Conservation (phyloP, 257 asterid genomes). For the Anisodus acutangulus region DNA sequence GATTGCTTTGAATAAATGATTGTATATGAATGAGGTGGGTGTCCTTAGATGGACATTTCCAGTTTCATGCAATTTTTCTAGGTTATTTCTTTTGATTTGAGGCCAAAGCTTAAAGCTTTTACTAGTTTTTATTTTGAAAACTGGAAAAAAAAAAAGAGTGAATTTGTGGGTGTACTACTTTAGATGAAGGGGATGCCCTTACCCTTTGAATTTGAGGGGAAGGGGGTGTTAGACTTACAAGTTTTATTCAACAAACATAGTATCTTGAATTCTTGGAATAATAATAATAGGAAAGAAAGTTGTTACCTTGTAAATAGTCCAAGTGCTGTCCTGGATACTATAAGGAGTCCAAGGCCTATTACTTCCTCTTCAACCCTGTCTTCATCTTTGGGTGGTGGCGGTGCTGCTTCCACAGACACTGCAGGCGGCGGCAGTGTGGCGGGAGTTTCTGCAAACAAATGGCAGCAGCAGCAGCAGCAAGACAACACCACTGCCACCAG, state of each 20-base stretch:
- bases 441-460: conserved; percentile 79
- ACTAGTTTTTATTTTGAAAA: background rate
- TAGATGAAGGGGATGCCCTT: conserved; percentile 98
- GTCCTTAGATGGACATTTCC: conserved; percentile 30
- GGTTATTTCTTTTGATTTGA: background rate
- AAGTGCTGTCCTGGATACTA: conserved; percentile 81
- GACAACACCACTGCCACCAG: conserved; percentile 77
- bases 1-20: background rate
- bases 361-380: conserved; percentile 86
- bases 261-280: conserved; percentile 33
- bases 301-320: conserved; percentile 40
- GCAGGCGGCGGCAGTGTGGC: conserved; percentile 61
- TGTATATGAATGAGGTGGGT: conserved; percentile 22
- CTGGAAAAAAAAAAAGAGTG: conserved; percentile 42
- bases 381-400: conserved; percentile 61
- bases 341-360: conserved; percentile 66
- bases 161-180: conserved; percentile 35
- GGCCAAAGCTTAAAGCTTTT: background rate
- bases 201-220: conserved; percentile 88
- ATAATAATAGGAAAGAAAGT: conserved; percentile 31
- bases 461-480: conserved; percentile 44
- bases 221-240: conserved; percentile 75
- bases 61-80: background rate
- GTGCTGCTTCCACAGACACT: conserved; percentile 62
- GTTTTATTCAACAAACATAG: conserved; percentile 32